Conservation (phyloP, 2,329 filamentous ascomycete genomes). For the Neurospora sp. region DNA sequence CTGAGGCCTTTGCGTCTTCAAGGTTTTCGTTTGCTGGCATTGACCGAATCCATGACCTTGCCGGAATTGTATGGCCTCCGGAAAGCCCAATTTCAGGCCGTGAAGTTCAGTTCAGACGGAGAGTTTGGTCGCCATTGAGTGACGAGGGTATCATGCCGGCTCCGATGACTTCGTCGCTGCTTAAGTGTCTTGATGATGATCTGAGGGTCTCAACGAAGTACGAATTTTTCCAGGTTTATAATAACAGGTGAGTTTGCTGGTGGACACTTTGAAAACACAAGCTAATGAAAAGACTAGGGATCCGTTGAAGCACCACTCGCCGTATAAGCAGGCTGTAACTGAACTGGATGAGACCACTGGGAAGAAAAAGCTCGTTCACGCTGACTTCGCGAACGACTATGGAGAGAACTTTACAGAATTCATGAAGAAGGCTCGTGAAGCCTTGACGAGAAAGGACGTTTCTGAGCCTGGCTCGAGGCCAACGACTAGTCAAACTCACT, state of each 20-base stretch:
- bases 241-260: slow-evolving; percentile 39
- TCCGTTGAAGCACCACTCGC: slow-evolving; percentile 46
- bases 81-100: slow-evolving; percentile 26
- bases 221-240: slow-evolving; percentile 48
- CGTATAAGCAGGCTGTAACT: slow-evolving; percentile 29
- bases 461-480: not conserved
- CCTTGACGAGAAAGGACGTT: slow-evolving; percentile 21
- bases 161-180: slow-evolving; percentile 18
- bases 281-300: slow-evolving; percentile 31
- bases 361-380: slow-evolving; percentile 20
- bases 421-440: slow-evolving; percentile 31
- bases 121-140: slow-evolving; percentile 18
- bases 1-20: not conserved
- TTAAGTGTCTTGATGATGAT: slow-evolving; percentile 16
- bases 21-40: not conserved
- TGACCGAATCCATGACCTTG: slow-evolving; percentile 15
- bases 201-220: slow-evolving; percentile 41
- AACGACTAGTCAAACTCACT: not conserved
- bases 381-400: slow-evolving; percentile 51
- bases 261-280: not conserved
- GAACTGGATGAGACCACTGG: slow-evolving; percentile 26
- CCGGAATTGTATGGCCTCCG: slow-evolving; percentile 21
- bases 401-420: slow-evolving; percentile 41
- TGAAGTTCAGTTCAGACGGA: slow-evolving; percentile 24
- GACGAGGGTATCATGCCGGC: slow-evolving; percentile 10